Evolutionary conservation across 2,329 filamentous ascomycete species (phyloP), one percentile per base, ranked within the genome.

Genomic region (Magnaporthales sp.): DNA sequence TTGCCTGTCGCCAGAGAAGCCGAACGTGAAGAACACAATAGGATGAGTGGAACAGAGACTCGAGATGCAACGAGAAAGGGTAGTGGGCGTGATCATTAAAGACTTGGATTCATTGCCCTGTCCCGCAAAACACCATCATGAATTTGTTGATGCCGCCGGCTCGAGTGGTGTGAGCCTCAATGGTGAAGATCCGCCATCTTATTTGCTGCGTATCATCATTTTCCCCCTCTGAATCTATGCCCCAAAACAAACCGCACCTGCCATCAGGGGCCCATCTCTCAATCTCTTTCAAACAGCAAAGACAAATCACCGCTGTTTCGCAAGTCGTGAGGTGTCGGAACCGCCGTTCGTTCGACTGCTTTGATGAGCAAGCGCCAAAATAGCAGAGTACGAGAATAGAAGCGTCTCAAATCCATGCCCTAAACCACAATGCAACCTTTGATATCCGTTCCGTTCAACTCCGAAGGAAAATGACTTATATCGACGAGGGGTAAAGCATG

Each of bases 401-500:
- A 62, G 54, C 54, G 31, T 46, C 54, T 62, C 64, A 51, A 61
- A 66, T 61, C 58, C 65, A 65, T 58, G 64, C 64, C 65, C 58
- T 38, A 68, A 70, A 69, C 70, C 67, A 68, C 64, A 68, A 71
- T 70, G 70, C 69, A 71, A 66, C 70, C 69, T 68, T 67, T 69
- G 64, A 68, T 68, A 70, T 68, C 68, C 69, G 67, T 69, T 70
- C 67, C 70, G 67, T 66, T 68, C 70, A 71, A 71, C 69, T 71
- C 70, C 70, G 70, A 68, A 67, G 68, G 64, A 79, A 77, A 72
- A 77, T 77, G 78, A 76, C 83, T 90, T 94, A 97, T 90, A 97
- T 95, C 85, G 92, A 93, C 79, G 92, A 96, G 82, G 93, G 93
- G 88, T 97, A 97, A 83, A 97, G 87, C 93, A 97, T 97, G 83